Base-by-base conservation (phyloP, 352 stramenopile genomes). In the Aphanomyces astaci region DNA sequence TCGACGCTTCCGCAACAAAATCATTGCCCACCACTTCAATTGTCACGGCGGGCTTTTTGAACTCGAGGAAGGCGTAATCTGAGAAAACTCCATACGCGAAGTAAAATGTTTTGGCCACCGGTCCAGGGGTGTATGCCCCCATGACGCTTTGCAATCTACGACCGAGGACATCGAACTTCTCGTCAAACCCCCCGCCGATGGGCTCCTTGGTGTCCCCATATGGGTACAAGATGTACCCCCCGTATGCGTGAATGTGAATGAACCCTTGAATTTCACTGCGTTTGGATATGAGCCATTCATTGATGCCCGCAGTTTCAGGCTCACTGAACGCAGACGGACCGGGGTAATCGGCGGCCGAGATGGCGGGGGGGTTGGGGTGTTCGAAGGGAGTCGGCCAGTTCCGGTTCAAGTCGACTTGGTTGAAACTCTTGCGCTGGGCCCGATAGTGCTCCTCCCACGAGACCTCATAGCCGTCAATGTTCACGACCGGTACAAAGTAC, bases 401-500 rank as follows among this genome's bases (percentile, higher is more conserved):
- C 30, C 56, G 56, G 56, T 64, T 64, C 32, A 64, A 52, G 22
- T 64, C 56, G 0, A 64, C 56, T 43, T 49, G 19, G 32, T 46
- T 43, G 56, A 19, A 10, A 25, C 33, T 64, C 10, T 49, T 64
- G 32, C 56, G 56, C 33, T 33, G 56, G 33, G 49, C 49, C 0
- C 56, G 56, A 25, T 52, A 22, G 66, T n/a, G n/a, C n/a, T n/a
- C 30, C 22, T 10, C 39, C 78, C 78, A 89, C 54, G 84, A 78
- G 70, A 88, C 87, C n/a, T 81, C 74, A 72, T 90, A 93, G 19
- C 84, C 84, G 43, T 92, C 84, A 46, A 90, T 74, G 63, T 92
- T 92, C 40, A 90, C 80, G 59, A 92, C 76, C 1, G 84, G 84
- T 27, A 90, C 81, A 54, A 92, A 89, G 67, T 89, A 89, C 79